phyloP scores from a whole-genome alignment of 1,139 yeast species.

The Yamadazyma conglobata region DNA sequence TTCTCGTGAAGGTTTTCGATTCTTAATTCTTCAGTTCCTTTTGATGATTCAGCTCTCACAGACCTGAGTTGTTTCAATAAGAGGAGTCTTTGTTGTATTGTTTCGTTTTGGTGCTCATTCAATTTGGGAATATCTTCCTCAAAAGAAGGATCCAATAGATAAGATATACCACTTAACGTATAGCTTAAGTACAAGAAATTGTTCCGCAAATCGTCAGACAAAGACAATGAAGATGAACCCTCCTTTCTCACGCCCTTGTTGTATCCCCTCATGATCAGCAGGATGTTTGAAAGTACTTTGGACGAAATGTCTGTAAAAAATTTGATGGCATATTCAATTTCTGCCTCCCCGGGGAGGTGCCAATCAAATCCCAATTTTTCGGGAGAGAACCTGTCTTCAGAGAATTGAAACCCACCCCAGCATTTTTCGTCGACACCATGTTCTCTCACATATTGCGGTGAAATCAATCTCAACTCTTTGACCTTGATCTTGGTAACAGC shows the following conservation, averaged over 20 bases:
- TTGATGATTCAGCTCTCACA: slow-evolving; percentile 21
- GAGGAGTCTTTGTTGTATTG: slow-evolving; percentile 33
- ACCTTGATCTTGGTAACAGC: slow-evolving; percentile 61
- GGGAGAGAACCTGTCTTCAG: slow-evolving; percentile 32
- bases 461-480: slow-evolving; percentile 51
- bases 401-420: slow-evolving; percentile 75
- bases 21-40: slow-evolving; percentile 24
- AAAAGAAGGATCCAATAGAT: slow-evolving; percentile 67
- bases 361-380: slow-evolving; percentile 60
- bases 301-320: slow-evolving; percentile 52
- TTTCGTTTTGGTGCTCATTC: slow-evolving; percentile 28
- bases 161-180: slow-evolving; percentile 70
- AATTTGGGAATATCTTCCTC: slow-evolving; percentile 45
- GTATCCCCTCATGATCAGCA: slow-evolving; percentile 30
- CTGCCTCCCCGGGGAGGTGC: slow-evolving; percentile 65
- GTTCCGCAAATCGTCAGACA: slow-evolving; percentile 51
- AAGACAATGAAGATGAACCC: slow-evolving; percentile 18
- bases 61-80: slow-evolving; percentile 33
- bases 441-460: slow-evolving; percentile 30
- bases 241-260: slow-evolving; percentile 19
- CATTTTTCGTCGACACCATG: slow-evolving; percentile 46
- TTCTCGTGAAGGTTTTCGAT: slow-evolving; percentile 35
- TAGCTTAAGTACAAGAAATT: slow-evolving; percentile 58
- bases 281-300: slow-evolving; percentile 41
- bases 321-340: slow-evolving; percentile 59